Evolutionary conservation across 2,329 filamentous ascomycete species (phyloP).

Genomic region (Sporothrix dimorphospora): DNA sequence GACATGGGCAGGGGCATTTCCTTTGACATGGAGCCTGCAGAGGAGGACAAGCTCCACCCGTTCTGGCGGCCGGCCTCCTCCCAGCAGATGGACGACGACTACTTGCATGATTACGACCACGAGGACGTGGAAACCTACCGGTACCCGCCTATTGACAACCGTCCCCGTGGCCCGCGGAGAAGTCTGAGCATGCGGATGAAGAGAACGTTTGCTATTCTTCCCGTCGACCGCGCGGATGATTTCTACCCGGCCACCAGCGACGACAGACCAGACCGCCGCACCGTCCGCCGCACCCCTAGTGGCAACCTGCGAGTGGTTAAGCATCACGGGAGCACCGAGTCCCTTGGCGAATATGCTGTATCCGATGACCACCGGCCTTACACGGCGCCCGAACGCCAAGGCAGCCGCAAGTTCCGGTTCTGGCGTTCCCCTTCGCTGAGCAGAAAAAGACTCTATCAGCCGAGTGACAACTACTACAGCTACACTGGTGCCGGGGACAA

Average conservation of each 20-base stretch:
- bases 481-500: neutral
- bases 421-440: conserved; percentile 31
- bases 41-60: conserved; percentile 61
- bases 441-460: neutral
- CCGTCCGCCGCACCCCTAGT: conserved; percentile 61
- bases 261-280: conserved; percentile 55
- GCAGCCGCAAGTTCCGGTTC: conserved; percentile 33
- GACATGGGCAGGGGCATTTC: conserved; percentile 38
- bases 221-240: conserved; percentile 50
- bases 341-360: conserved; percentile 40
- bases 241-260: conserved; percentile 34
- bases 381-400: conserved; percentile 40
- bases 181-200: conserved; percentile 59
- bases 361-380: conserved; percentile 42
- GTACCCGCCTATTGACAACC: conserved; percentile 55
- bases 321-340: conserved; percentile 54
- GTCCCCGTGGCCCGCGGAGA: conserved; percentile 49
- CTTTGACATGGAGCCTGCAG: conserved; percentile 51
- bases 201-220: conserved; percentile 64
- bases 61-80: conserved; percentile 62
- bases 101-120: conserved; percentile 34
- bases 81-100: conserved; percentile 38
- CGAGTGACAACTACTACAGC: neutral
- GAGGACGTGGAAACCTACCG: conserved; percentile 46
- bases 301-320: conserved; percentile 64